Evolutionary conservation across 305 asterid genomes (phyloP).

Genomic region (Fraxinus velutina): DNA sequence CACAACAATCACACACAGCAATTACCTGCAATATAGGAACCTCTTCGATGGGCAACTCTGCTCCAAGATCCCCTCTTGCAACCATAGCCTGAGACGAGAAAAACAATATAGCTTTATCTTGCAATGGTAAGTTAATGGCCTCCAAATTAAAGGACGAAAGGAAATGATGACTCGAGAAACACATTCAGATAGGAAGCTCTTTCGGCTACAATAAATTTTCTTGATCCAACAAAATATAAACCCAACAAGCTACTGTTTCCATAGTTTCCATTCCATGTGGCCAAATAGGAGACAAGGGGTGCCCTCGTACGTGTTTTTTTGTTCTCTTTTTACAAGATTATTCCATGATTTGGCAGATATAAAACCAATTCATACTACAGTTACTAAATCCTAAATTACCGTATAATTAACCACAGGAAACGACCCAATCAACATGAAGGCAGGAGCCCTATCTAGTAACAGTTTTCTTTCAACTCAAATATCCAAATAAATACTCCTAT

Average conservation of each 20-base stretch:
- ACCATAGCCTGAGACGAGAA: slow-evolving; percentile 76
- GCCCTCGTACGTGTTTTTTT: not conserved
- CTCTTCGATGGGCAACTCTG: slow-evolving; percentile 93
- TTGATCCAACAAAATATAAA: not conserved
- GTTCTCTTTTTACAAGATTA: not conserved
- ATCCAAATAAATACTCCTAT: slow-evolving; percentile 9
- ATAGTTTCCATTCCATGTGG: not conserved
- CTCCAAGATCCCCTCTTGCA: slow-evolving; percentile 99
- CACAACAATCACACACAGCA: not conserved
- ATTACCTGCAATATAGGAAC: slow-evolving; percentile 94
- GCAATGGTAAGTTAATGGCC: not conserved
- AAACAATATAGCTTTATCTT: not conserved
- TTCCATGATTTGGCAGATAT: not conserved
- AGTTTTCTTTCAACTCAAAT: not conserved
- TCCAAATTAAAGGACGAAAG: slow-evolving; percentile 6
- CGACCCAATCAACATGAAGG: not conserved
- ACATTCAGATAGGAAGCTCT: not conserved
- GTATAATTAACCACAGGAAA: slow-evolving; percentile 2
- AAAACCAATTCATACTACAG: not conserved
- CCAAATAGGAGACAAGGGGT: not conserved
- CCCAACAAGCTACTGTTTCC: not conserved
- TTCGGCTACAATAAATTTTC: not conserved
- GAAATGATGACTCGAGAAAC: not conserved
- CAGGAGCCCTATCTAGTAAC: not conserved
- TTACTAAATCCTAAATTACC: slow-evolving; percentile 1